phyloP scores from a whole-genome alignment of 2,329 filamentous ascomycete genomes.

The Aspergillus glaucus region DNA sequence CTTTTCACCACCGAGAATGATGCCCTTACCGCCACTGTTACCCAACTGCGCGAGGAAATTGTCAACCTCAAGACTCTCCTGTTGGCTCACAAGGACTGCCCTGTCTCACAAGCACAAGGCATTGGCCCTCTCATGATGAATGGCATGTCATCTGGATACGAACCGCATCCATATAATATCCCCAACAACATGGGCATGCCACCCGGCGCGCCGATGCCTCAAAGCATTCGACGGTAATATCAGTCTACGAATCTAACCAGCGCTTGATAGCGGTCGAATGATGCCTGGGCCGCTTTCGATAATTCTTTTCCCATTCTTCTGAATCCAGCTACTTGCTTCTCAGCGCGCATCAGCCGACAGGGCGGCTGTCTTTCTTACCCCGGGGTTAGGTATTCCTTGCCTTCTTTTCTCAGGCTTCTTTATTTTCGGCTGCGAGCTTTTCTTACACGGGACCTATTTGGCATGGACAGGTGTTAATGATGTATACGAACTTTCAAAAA shows the following conservation, averaged over 20 bases:
- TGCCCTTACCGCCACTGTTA: slow-evolving; percentile 73
- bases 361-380: neutral
- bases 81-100: slow-evolving; percentile 92
- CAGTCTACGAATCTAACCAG: slow-evolving; percentile 6
- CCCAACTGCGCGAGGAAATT: slow-evolving; percentile 81
- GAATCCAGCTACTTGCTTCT: slow-evolving; percentile 1
- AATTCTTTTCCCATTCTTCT: slow-evolving; percentile 2
- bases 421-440: slow-evolving; percentile 16
- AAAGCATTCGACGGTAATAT: slow-evolving; percentile 30
- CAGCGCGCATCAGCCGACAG: neutral
- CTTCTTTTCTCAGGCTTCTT: neutral
- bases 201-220: slow-evolving; percentile 28
- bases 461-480: slow-evolving; percentile 37
- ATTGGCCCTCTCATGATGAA: slow-evolving; percentile 45
- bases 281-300: slow-evolving; percentile 4
- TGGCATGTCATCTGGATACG: slow-evolving; percentile 33
- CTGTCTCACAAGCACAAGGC: slow-evolving; percentile 81
- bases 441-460: slow-evolving; percentile 17
- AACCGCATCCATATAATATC: slow-evolving; percentile 39
- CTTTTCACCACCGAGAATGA: slow-evolving; percentile 90
- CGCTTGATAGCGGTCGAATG: slow-evolving; percentile 2
- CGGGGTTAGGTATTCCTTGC: neutral
- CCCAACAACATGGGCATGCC: slow-evolving; percentile 39
- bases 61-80: slow-evolving; percentile 90
- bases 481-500: slow-evolving; percentile 33